These are phyloP conservation scores for Primulina huaijiensis DNA, from an alignment of 257 asterid species.

Conservation along the genomic window DNA sequence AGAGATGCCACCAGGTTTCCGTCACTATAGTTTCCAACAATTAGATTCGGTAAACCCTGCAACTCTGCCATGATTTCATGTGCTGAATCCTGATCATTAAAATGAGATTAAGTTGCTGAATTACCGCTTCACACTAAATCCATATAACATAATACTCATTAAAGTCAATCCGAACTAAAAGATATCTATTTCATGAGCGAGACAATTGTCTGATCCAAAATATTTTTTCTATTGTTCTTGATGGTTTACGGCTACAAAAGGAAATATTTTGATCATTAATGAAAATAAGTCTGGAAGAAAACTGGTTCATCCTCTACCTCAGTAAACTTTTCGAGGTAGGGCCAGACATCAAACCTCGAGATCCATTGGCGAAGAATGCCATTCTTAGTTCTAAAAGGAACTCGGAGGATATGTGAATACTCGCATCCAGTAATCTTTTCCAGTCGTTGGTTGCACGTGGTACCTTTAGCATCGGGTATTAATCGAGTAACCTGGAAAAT, in stretches of 20 bases:
- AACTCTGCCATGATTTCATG: constrained; percentile 90
- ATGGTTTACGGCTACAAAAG: background rate
- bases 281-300: background rate
- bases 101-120: constrained; percentile 2
- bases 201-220: background rate
- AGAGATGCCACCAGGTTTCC: constrained; percentile 97
- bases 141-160: background rate
- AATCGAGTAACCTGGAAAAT: constrained; percentile 75
- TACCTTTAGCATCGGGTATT: constrained; percentile 96
- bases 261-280: background rate
- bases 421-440: constrained; percentile 84
- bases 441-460: constrained; percentile 89
- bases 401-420: constrained; percentile 80
- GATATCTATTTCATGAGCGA: background rate
- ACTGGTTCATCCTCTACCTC: constrained; percentile 45
- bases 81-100: constrained; percentile 59
- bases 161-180: background rate
- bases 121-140: background rate
- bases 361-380: constrained; percentile 91
- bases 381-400: constrained; percentile 78
- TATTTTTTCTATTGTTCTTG: too few relatives aligned
- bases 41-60: constrained; percentile 79
- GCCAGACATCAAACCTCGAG: constrained; percentile 98
- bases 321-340: constrained; percentile 83
- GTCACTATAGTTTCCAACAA: constrained; percentile 95